Base-by-base conservation (phyloP, 345 rosid species). In the Ceriops tagal region DNA sequence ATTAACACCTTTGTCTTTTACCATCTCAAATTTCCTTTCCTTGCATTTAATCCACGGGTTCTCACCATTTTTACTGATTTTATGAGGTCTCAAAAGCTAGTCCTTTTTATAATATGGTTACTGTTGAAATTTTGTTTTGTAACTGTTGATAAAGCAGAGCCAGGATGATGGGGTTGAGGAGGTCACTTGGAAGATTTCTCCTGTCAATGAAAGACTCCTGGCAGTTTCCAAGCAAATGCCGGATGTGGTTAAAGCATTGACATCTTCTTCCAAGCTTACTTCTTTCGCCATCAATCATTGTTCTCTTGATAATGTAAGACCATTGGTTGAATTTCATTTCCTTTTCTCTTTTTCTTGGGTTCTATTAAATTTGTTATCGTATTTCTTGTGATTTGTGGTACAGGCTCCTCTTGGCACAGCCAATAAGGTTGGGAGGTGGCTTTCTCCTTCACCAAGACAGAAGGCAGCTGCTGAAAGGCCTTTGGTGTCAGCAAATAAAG, bases 101-200 rank as follows among this genome's bases (percentile, higher is more conserved):
- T 24, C 9, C 5, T 46, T 8, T 16, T 22, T 43, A 19, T 26
- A 4, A 19, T 24, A 43, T 26, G 31, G 19, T 28, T 70, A 28
- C 18, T 46, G 49, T 43, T 16, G 49, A 43, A 43, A 43, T 75
- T 6, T 13, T 49, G 47, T 26, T 31, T 53, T 59, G 57, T 63
- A 24, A 34, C 76, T 90, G 96, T 78, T 92, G 88, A 86, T 95
- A 73, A 86, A 85, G 85, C 99, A 87, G 82, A 95, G 93, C 78
- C 99, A 95, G 76, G 88, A 88, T 76, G 99, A 95, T 70, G 89
- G 87, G 30, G 87, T 79, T 27, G 97, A 87, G 47, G 96, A 87
- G 79, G 77, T 95, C 34, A 88, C 92, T 8, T 95, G 99, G 99
- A 95, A 84, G 87, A 82, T 92, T 72, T 90, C 99, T 81, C 99